phyloP scores from a whole-genome alignment of 257 asterid genomes.

The Schizonepeta tenuifolia region DNA sequence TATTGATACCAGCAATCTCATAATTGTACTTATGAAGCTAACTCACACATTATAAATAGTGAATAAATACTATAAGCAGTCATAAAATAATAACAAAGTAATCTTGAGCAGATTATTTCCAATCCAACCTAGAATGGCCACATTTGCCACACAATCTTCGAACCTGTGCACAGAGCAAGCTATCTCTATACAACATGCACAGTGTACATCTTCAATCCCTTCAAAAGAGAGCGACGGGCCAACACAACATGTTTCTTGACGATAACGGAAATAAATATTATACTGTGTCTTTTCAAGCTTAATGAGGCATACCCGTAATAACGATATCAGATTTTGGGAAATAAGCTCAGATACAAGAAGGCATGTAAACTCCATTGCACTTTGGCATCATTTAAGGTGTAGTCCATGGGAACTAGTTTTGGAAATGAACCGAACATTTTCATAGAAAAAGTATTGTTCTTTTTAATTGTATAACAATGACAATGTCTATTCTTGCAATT shows the following conservation, averaged over 20 bases:
- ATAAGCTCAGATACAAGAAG: neutral
- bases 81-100: neutral
- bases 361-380: neutral
- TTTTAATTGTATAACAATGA: neutral
- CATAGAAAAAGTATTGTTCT: neutral
- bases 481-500: neutral
- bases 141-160: neutral
- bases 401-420: neutral
- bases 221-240: neutral
- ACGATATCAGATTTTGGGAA: neutral
- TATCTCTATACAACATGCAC: conserved; percentile 7
- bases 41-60: neutral
- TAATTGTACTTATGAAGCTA: neutral
- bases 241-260: neutral
- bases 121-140: conserved; percentile 1
- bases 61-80: neutral
- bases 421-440: conserved; percentile 4
- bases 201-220: neutral
- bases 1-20: neutral
- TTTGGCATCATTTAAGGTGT: neutral
- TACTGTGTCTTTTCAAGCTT: conserved; percentile 1
- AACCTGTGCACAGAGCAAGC: conserved; percentile 2
- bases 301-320: neutral
- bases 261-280: neutral
- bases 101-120: neutral